Evolutionary conservation across 2,329 filamentous ascomycete species (phyloP).

Genomic region (Cyphellophora europaea): DNA sequence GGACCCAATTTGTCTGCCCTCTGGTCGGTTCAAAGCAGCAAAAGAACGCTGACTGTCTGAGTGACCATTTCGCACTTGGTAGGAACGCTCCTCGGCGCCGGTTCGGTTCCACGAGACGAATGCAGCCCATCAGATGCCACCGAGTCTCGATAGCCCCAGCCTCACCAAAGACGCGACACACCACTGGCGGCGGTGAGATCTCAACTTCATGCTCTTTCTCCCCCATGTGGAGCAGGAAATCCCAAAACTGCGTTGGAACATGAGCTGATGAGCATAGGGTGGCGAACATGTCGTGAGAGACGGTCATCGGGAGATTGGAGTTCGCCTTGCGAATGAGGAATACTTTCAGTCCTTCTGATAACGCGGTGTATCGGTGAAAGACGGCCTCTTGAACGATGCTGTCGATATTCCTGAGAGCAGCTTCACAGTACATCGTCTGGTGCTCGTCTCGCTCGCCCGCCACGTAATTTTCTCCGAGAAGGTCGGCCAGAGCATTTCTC

Average conservation of each 20-base stretch:
- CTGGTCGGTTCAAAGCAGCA: background rate
- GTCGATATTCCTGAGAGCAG: too few relatives aligned
- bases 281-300: background rate
- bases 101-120: conserved; percentile 3
- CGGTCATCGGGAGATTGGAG: background rate
- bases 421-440: too few relatives aligned
- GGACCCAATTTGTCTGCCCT: background rate
- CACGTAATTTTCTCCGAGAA: too few relatives aligned
- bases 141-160: background rate
- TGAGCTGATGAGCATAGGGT: background rate
- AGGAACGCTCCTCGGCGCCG: background rate
- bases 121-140: conserved; percentile 1
- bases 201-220: background rate
- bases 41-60: conserved; percentile 2
- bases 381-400: too few relatives aligned
- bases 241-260: background rate
- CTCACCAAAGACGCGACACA: too few relatives aligned
- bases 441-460: too few relatives aligned
- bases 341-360: background rate
- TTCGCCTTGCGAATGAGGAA: conserved; percentile 1
- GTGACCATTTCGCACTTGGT: conserved; percentile 2
- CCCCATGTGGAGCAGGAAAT: background rate
- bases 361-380: too few relatives aligned
- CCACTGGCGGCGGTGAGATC: background rate
- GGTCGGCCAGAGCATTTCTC: background rate